Conservation (phyloP, 1,139 yeast genomes). For the Zygosaccharomyces pseudobailii region DNA sequence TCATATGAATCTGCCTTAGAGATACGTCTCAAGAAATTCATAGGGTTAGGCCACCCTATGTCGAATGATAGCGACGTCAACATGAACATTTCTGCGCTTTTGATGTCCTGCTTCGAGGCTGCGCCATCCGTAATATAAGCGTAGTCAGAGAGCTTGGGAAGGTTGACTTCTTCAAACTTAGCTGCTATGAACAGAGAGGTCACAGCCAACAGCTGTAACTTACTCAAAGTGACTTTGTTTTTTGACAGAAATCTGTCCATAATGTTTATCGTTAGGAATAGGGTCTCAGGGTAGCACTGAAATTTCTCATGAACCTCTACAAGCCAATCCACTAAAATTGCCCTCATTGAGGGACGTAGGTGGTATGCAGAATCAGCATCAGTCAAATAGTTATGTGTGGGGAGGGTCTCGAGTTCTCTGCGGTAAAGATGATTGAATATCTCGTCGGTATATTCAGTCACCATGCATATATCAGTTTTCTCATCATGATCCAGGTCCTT, state of each 20-base stretch:
- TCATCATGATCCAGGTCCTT: slow-evolving; percentile 83
- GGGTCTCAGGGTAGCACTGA: slow-evolving; percentile 81
- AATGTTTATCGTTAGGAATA: slow-evolving; percentile 77
- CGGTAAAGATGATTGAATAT: slow-evolving; percentile 73
- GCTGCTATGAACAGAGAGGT: slow-evolving; percentile 90
- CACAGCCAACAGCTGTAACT: slow-evolving; percentile 84
- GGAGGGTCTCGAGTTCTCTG: slow-evolving; percentile 66
- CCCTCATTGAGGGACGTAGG: slow-evolving; percentile 78
- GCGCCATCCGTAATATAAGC: slow-evolving; percentile 85
- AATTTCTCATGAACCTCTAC: slow-evolving; percentile 87
- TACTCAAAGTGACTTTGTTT: slow-evolving; percentile 72
- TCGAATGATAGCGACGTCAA: slow-evolving; percentile 72
- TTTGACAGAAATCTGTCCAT: slow-evolving; percentile 86
- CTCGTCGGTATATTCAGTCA: slow-evolving; percentile 80
- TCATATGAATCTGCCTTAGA: slow-evolving; percentile 95
- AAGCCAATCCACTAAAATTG: slow-evolving; percentile 89
- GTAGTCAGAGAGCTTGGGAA: slow-evolving; percentile 84
- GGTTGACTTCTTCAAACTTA: slow-evolving; percentile 89
- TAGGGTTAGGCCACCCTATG: slow-evolving; percentile 87
- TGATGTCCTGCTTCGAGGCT: slow-evolving; percentile 76
- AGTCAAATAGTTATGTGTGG: slow-evolving; percentile 63
- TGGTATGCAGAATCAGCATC: slow-evolving; percentile 42
- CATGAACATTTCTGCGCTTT: slow-evolving; percentile 81
- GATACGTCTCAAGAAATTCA: slow-evolving; percentile 86
- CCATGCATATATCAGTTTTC: slow-evolving; percentile 83